These are phyloP conservation scores for Pythium dissimile DNA, from an alignment of 352 stramenopile genomes.

Conservation along the genomic window DNA sequence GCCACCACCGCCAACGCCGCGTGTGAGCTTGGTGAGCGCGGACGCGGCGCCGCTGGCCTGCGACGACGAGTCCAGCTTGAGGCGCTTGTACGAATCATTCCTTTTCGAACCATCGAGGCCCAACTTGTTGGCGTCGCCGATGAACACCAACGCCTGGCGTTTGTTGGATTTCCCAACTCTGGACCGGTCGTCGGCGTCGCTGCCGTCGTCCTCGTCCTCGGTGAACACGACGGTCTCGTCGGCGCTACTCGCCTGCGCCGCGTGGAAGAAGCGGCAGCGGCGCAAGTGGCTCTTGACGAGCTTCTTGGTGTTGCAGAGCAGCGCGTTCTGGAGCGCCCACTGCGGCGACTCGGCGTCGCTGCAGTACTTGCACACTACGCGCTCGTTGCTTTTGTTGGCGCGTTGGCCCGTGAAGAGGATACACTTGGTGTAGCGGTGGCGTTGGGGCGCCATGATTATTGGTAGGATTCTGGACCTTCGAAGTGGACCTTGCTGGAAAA, in stretches of 20 bases:
- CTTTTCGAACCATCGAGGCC: not conserved
- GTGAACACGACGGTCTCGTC: conserved; percentile 24
- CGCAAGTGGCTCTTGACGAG: conserved; percentile 26
- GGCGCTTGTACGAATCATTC: conserved; percentile 3
- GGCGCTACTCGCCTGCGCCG: conserved; percentile 4
- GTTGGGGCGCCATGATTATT: conserved; percentile 20
- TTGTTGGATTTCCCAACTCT: not conserved
- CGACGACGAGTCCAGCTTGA: not conserved
- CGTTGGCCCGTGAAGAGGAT: conserved; percentile 24
- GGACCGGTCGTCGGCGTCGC: not conserved
- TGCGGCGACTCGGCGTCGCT: conserved; percentile 25
- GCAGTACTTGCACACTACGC: conserved; percentile 26
- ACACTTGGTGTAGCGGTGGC: conserved; percentile 24
- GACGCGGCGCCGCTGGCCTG: conserved; percentile 3
- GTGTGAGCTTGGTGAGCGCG: conserved; percentile 7
- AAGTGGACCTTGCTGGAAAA: conserved; percentile 5
- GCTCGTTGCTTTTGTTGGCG: conserved; percentile 30
- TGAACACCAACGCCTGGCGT: conserved; percentile 7
- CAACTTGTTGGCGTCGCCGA: conserved; percentile 8
- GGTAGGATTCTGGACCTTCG: conserved; percentile 5
- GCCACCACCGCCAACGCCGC: not conserved
- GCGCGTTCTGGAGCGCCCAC: conserved; percentile 23
- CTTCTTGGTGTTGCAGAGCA: conserved; percentile 32
- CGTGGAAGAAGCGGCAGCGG: conserved; percentile 22
- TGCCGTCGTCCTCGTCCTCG: conserved; percentile 18